phyloP scores from a whole-genome alignment of 1,284 basidiomycete species.

The Rhizoctonia solani region DNA sequence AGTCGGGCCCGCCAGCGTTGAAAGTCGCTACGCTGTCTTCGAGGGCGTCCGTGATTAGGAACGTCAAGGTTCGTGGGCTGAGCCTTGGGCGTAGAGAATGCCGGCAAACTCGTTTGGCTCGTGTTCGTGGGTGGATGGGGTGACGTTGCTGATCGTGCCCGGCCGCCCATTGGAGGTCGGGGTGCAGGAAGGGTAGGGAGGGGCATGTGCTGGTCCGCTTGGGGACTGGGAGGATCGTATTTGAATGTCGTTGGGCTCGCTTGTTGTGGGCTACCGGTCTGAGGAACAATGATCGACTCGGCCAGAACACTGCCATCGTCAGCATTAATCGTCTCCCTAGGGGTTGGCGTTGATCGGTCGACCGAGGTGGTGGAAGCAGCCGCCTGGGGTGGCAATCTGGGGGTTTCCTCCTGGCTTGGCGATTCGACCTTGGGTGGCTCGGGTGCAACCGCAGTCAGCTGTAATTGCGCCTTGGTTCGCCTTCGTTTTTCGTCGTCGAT shows the following conservation, averaged over 20 bases:
- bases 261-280: background rate
- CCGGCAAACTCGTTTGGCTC: constrained; percentile 27
- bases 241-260: constrained; percentile 23
- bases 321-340: background rate
- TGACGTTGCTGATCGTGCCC: constrained; percentile 27
- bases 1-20: constrained; percentile 86
- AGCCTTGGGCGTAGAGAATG: constrained; percentile 38
- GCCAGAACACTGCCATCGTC: constrained; percentile 15
- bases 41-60: constrained; percentile 32
- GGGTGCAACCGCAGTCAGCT: constrained; percentile 13
- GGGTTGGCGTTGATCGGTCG: constrained; percentile 17
- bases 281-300: constrained; percentile 22
- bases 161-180: constrained; percentile 18
- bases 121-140: constrained; percentile 17
- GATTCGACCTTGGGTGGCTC: constrained; percentile 2
- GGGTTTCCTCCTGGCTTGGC: constrained; percentile 39
- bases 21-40: constrained; percentile 65
- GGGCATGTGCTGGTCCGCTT: constrained; percentile 29
- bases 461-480: constrained; percentile 12
- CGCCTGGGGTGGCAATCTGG: constrained; percentile 20
- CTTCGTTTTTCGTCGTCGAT: constrained; percentile 21
- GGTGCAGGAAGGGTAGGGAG: constrained; percentile 27
- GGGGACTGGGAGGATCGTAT: constrained; percentile 16
- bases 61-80: constrained; percentile 41
- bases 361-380: constrained; percentile 2